Evolutionary conservation across 805 yeast species (phyloP), one percentile per base, ranked within the genome.

Genomic region (Myxozyma mucilagina): DNA sequence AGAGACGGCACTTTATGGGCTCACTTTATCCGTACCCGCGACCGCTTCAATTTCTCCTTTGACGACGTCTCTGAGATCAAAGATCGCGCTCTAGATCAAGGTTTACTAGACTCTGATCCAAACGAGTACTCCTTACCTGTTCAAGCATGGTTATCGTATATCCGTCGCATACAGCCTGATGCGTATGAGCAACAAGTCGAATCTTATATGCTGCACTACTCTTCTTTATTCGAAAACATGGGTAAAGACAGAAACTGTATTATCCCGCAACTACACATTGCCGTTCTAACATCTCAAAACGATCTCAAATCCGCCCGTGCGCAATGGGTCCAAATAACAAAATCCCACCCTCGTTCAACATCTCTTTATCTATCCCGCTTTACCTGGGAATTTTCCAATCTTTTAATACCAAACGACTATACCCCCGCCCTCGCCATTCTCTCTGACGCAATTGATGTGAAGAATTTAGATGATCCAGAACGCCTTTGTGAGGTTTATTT

Each of bases 401-500:
- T 50, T 36, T 71, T 66, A 43, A 62, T 71, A 16, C 60, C 71
- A 48, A 75, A 74, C 3, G 70, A 71, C 14, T 36, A 58, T 35
- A 60, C 65, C 0, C 53, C 67, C 1, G 74, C 77, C 1, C 56
- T 68, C 0, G 65, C 56, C 1, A 53, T 80, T 0, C 73, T 81
- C 38, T 64, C 67, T 11, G 64, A 65, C 1, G 82, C 82, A 0
- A 59, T 76, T 3, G 58, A 63, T 11, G 52, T 66, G 0, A 62
- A 57, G 13, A 45, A 55, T 0, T 56, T 84, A 42, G 87, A 83
- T 64, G 74, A 79, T 79, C 85, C 86, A 1, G 84, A 82, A 52
- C 71, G 79, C 53, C 60, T 83, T 4, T 64, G 77, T 11, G 80
- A 80, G 51, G 85, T 79, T 60, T 79, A 80, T 72, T 49, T 75